A percentile compares a stretch with the other conserved stretches of the same genome.
These are phyloP conservation scores for Metschnikowia kunwiensis DNA, from an alignment of 805 yeast species.

Conservation along the genomic window DNA sequence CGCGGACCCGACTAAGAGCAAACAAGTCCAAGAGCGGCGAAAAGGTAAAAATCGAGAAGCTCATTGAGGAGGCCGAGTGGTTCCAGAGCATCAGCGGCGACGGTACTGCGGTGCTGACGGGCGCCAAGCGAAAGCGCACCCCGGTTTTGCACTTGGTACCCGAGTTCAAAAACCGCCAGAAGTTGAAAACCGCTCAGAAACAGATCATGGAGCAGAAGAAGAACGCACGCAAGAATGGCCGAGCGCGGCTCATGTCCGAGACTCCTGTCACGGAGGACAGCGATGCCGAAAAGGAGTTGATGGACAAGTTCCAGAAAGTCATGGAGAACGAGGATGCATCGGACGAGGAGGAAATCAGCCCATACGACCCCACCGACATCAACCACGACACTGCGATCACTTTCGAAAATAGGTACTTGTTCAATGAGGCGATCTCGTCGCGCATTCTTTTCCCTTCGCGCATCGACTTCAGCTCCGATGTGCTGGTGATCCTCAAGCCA, in stretches of 20 bases:
- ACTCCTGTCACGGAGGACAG: conserved; percentile 14
- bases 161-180: conserved; percentile 19
- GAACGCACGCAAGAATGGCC: conserved; percentile 2
- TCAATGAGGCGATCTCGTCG: conserved; percentile 27
- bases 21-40: conserved; percentile 3
- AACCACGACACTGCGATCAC: conserved; percentile 29
- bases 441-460: conserved; percentile 13
- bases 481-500: conserved; percentile 18
- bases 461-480: conserved; percentile 13
- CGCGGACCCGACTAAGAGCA: conserved; percentile 5
- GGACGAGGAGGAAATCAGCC: conserved; percentile 33
- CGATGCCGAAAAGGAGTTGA: conserved; percentile 12
- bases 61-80: conserved; percentile 30
- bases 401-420: conserved; percentile 29
- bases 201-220: conserved; percentile 16
- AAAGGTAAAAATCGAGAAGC: conserved; percentile 6
- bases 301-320: conserved; percentile 16
- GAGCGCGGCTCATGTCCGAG: conserved; percentile 4
- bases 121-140: conserved; percentile 32
- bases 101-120: conserved; percentile 27
- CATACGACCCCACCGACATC: conserved; percentile 39
- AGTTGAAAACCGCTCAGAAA: conserved; percentile 14
- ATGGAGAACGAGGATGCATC: conserved; percentile 20
- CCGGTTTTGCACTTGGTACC: conserved; percentile 29
- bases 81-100: conserved; percentile 43